Conservation (phyloP, 768 basidiomycete species). For the Agaricus bisporus region DNA sequence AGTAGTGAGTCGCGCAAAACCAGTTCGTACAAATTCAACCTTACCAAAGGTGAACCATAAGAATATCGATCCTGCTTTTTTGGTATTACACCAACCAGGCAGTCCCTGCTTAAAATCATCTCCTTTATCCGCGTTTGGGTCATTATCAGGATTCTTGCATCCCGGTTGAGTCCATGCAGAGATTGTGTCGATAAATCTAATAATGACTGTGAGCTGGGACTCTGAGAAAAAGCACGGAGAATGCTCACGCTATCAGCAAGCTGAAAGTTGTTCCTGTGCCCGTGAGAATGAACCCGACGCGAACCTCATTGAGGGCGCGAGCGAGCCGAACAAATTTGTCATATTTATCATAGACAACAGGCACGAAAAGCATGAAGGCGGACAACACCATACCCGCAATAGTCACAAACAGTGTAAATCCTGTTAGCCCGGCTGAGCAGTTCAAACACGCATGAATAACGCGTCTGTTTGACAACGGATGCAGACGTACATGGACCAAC, state of each 20-base stretch:
- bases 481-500: constrained; percentile 77
- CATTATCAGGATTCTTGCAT: constrained; percentile 78
- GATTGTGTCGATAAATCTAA: constrained; percentile 68
- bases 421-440: constrained; percentile 71
- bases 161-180: constrained; percentile 87
- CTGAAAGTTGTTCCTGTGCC: constrained; percentile 59
- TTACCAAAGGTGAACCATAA: constrained; percentile 81
- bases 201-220: constrained; percentile 2
- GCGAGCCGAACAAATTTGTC: constrained; percentile 75
- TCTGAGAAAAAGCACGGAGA: constrained; percentile 2
- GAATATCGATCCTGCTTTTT: constrained; percentile 86
- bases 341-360: constrained; percentile 80
- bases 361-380: constrained; percentile 67
- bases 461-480: not conserved
- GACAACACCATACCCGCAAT: constrained; percentile 69
- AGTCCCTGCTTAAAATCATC: constrained; percentile 63
- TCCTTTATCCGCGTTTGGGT: constrained; percentile 70
- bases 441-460: constrained; percentile 12
- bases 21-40: constrained; percentile 17
- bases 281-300: constrained; percentile 80
- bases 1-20: constrained; percentile 1
- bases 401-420: constrained; percentile 80
- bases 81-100: constrained; percentile 83
- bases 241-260: constrained; percentile 71
- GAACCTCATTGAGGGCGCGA: constrained; percentile 73